Base-by-base conservation (phyloP, 805 yeast genomes). In the Kazachstania bromeliacearum region DNA sequence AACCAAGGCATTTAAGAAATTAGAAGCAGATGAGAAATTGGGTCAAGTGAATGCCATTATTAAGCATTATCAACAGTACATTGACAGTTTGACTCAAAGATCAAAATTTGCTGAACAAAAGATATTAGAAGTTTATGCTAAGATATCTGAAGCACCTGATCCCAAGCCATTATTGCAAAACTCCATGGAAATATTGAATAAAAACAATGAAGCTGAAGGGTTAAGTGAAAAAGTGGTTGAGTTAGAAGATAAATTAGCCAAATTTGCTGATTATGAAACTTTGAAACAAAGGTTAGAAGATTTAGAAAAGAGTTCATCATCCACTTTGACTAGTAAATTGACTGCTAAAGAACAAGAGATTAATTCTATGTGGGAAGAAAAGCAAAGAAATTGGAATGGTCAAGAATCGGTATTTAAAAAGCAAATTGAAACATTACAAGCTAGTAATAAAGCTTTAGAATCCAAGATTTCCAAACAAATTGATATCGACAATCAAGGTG, bases 101-200 rank as follows among this genome's bases (percentile, higher is more conserved):
- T 77, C 84, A 37, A 85, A 88, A 52, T 65, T 59, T 31, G 75
- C 83, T 1, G 97, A 92, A 51, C 65, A 70, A 26, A 68, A 77
- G 21, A 80, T 92, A 50, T 73, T 87, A 54, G 75, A 77, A 14
- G 66, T 84, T 16, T 89, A 89, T 62, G 66, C 84, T 38, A 66
- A 75, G 12, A 62, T 89, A 4, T 84, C 87, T 4, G 95, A 88
- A 55, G 88, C 94, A 0, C 96, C 96, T 0, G 96, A 89, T 61
- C 97, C 97, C 1, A 74, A 71, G 42, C 94, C 95, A 4, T 58
- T 88, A 28, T 62, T 89, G 39, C 82, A 81, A 47, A 70, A 76
- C 26, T 74, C 88, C 1, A 53, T 82, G 19, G 84, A 78, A 34
- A 72, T 84, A 4, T 73, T 80, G 6, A 57, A 69, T 3, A 70